These are phyloP conservation scores for Begonia peltatifolia DNA, from an alignment of 306 rosid species.

Conservation along the genomic window DNA sequence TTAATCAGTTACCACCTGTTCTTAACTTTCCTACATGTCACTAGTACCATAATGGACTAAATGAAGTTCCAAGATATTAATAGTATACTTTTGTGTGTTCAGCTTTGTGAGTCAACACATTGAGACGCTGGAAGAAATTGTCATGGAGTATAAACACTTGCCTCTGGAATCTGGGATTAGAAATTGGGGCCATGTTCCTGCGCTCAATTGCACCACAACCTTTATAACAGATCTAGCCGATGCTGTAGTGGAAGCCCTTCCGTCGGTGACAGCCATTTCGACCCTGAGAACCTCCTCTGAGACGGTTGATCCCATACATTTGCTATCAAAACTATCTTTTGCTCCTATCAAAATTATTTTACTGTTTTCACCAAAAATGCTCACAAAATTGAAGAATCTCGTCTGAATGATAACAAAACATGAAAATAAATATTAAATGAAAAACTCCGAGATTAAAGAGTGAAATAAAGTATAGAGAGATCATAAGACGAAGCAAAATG, in stretches of 20 bases:
- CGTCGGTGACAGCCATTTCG: slow-evolving; percentile 51
- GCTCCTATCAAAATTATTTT: slow-evolving; percentile 54
- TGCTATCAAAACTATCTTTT: slow-evolving; percentile 50
- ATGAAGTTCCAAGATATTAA: background rate
- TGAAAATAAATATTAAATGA: no score
- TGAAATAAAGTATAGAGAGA: no score
- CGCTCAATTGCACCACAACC: slow-evolving; percentile 73
- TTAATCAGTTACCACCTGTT: no score
- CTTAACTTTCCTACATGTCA: no score
- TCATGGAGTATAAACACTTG: slow-evolving; percentile 83
- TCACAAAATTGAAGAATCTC: slow-evolving; percentile 39
- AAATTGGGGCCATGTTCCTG: slow-evolving; percentile 99
- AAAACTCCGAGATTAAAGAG: no score
- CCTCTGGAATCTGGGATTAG: slow-evolving; percentile 86
- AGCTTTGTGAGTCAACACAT: slow-evolving; percentile 99
- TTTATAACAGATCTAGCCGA: slow-evolving; percentile 84
- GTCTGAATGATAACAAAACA: background rate
- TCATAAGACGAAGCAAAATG: no score
- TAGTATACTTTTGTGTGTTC: slow-evolving; percentile 8
- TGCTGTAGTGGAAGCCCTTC: slow-evolving; percentile 90
- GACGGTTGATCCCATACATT: slow-evolving; percentile 31
- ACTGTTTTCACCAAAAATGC: slow-evolving; percentile 61
- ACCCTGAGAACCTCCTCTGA: slow-evolving; percentile 31
- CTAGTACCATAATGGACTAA: background rate
- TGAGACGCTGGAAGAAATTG: slow-evolving; percentile 96